Evolutionary conservation across 2,329 filamentous ascomycete genomes (phyloP).

Genomic region (Elsinoe necatrix): DNA sequence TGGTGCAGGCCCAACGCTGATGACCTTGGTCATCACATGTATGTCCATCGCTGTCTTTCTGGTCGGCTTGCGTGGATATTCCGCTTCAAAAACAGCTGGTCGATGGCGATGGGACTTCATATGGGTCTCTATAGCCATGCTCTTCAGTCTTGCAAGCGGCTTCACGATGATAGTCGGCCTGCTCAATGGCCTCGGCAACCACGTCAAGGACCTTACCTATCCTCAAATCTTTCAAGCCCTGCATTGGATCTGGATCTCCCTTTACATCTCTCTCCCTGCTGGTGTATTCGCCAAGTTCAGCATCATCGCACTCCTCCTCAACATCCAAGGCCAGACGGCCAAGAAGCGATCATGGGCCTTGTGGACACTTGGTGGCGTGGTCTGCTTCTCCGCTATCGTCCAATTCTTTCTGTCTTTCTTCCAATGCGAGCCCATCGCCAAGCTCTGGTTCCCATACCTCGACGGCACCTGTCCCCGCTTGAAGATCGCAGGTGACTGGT

Average conservation of each 20-base stretch:
- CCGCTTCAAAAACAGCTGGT: neutral
- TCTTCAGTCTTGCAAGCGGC: neutral
- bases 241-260: neutral
- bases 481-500: neutral
- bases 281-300: slow-evolving; percentile 2
- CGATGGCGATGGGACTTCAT: slow-evolving; percentile 15
- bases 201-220: slow-evolving; percentile 4
- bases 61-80: neutral
- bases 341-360: neutral
- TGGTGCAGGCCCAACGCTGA: neutral
- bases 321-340: slow-evolving; percentile 6
- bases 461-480: slow-evolving; percentile 3
- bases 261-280: neutral
- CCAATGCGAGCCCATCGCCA: neutral
- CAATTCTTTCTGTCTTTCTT: slow-evolving; percentile 2
- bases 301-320: slow-evolving; percentile 10
- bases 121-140: neutral
- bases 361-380: neutral
- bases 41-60: neutral
- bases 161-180: neutral
- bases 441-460: slow-evolving; percentile 5
- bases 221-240: slow-evolving; percentile 8
- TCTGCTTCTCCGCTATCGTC: neutral
- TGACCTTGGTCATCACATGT: neutral
- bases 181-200: slow-evolving; percentile 1